Percentiles rank a stretch among this genome's conserved stretches.
Evolutionary conservation across 768 basidiomycete genomes (phyloP).

Genomic region (Tremella fuciformis): DNA sequence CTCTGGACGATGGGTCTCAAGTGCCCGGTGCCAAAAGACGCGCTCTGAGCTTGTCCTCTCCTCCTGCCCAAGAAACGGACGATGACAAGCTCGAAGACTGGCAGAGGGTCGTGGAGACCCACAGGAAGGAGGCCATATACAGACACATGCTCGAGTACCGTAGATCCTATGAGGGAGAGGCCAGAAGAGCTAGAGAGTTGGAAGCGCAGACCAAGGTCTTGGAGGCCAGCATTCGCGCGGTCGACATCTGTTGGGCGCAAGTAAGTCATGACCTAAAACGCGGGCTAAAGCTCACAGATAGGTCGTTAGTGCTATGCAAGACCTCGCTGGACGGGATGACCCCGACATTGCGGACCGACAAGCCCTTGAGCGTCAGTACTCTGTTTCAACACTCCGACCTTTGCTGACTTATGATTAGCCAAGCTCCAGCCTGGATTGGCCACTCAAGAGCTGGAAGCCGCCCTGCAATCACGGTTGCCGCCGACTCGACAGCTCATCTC

Average conservation of each 20-base stretch:
- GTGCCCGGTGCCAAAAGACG: constrained; percentile 29
- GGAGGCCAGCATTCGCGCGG: constrained; percentile 40
- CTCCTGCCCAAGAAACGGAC: constrained; percentile 14
- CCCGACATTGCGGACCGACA: constrained; percentile 8
- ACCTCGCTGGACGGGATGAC: constrained; percentile 26
- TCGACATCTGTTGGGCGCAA: constrained; percentile 47
- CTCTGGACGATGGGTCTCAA: constrained; percentile 24
- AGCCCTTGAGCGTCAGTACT: constrained; percentile 36
- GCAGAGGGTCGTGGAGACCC: constrained; percentile 42
- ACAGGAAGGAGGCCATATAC: constrained; percentile 47
- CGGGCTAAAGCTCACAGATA: constrained; percentile 8
- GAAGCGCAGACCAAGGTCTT: constrained; percentile 37
- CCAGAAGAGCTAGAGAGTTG: constrained; percentile 33
- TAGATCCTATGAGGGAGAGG: constrained; percentile 37
- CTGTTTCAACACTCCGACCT: background rate
- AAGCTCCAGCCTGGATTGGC: constrained; percentile 26
- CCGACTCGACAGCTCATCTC: constrained; percentile 28
- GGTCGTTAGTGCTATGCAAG: constrained; percentile 38
- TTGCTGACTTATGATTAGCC: constrained; percentile 23
- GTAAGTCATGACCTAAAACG: constrained; percentile 16
- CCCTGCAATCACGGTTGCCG: constrained; percentile 33
- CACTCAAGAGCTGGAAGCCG: constrained; percentile 30
- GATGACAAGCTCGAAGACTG: constrained; percentile 41
- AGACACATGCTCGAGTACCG: constrained; percentile 49
- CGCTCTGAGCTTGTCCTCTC: constrained; percentile 20